A percentile compares a stretch with the other conserved stretches of the same genome.
phyloP scores from a whole-genome alignment of 805 yeast species.

The Yamadazyma paraphyllophila region DNA sequence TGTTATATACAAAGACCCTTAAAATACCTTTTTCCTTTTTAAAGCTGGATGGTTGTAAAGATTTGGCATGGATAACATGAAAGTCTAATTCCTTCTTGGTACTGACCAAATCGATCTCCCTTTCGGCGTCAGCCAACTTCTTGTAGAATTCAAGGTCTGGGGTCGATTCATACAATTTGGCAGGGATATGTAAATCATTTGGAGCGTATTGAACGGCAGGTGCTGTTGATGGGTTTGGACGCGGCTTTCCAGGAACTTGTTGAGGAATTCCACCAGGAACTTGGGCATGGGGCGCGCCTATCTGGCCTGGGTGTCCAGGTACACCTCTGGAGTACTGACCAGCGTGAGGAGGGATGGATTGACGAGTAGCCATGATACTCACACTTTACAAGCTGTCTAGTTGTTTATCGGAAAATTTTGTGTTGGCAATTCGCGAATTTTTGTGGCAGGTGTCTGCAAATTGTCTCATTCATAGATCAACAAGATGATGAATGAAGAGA shows the following conservation, averaged over 20 bases:
- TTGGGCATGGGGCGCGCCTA: neutral
- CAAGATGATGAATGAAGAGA: constrained; percentile 2
- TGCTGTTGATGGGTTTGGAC: constrained; percentile 31
- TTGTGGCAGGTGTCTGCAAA: constrained; percentile 1
- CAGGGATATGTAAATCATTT: constrained; percentile 40
- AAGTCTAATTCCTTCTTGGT: constrained; percentile 82
- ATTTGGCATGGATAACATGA: constrained; percentile 58
- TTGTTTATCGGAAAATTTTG: constrained; percentile 7
- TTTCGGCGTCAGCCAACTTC: constrained; percentile 76
- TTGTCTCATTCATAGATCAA: neutral
- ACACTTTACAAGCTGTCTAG: neutral
- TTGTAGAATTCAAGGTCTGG: constrained; percentile 76
- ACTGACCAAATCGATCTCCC: constrained; percentile 72
- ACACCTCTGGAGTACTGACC: constrained; percentile 5
- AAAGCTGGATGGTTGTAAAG: constrained; percentile 35
- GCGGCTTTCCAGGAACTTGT: constrained; percentile 20
- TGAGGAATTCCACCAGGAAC: neutral
- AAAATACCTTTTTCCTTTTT: constrained; percentile 55
- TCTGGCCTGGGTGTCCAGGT: neutral
- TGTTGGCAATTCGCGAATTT: neutral
- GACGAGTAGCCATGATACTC: constrained; percentile 8
- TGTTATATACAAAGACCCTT: constrained; percentile 79
- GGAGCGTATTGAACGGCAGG: constrained; percentile 44
- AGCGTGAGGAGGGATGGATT: constrained; percentile 6
- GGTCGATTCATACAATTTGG: constrained; percentile 37